Conservation (phyloP, 2,329 filamentous ascomycete species). For the Rhinocladiella similis region DNA sequence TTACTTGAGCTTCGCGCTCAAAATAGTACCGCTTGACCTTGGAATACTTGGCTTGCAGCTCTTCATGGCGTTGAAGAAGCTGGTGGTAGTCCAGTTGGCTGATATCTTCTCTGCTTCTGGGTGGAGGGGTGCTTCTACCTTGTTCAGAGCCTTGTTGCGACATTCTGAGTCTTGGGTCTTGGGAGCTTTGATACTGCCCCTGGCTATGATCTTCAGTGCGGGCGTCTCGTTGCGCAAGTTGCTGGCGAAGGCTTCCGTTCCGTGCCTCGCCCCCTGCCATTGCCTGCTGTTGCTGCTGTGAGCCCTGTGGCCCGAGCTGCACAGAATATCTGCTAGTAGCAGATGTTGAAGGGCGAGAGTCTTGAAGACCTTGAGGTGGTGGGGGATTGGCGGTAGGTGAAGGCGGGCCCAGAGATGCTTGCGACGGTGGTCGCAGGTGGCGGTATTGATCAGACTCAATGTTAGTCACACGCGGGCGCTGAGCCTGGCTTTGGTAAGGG, state of each 20-base stretch:
- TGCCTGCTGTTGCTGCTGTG: constrained; percentile 10
- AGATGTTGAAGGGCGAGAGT: constrained; percentile 24
- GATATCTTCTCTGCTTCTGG: constrained; percentile 41
- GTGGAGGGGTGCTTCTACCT: constrained; percentile 50
- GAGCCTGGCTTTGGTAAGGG: constrained; percentile 18
- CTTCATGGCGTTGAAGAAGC: constrained; percentile 46
- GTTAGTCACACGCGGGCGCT: constrained; percentile 12
- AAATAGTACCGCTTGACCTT: constrained; percentile 98
- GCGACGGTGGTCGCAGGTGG: constrained; percentile 36
- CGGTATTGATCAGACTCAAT: constrained; percentile 27
- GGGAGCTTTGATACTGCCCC: constrained; percentile 31
- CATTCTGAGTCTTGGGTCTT: constrained; percentile 30
- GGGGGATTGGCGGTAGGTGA: constrained; percentile 31
- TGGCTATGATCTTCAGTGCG: constrained; percentile 29
- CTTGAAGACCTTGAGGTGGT: constrained; percentile 21
- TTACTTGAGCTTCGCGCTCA: constrained; percentile 84
- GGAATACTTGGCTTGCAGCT: constrained; percentile 80
- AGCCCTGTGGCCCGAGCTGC: constrained; percentile 22
- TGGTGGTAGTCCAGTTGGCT: constrained; percentile 46
- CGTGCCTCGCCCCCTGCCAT: constrained; percentile 19
- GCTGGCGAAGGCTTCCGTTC: constrained; percentile 25
- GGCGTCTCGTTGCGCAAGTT: constrained; percentile 29
- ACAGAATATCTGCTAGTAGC: constrained; percentile 26
- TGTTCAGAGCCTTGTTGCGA: constrained; percentile 36
- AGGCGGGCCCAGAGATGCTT: constrained; percentile 39